A percentile compares a stretch with the other conserved stretches of the same genome.
Conservation (phyloP, 176 grass and related monocot genomes). For the Paspalum notatum region DNA sequence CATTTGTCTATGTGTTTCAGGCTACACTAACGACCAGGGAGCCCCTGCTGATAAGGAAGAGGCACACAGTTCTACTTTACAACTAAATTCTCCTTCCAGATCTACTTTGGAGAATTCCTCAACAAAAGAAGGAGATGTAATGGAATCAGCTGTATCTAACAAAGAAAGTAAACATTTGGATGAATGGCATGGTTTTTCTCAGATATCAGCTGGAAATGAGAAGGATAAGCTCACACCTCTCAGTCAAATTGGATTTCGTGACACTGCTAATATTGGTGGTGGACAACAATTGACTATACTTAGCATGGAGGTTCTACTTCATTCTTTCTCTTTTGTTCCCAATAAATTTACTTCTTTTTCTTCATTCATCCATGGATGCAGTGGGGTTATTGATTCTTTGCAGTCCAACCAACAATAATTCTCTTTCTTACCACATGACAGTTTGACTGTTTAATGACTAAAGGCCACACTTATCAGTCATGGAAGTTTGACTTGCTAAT, state of each 20-base stretch:
- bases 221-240: conserved; percentile 80
- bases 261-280: conserved; percentile 74
- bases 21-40: conserved; percentile 32
- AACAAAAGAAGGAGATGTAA: conserved; percentile 24
- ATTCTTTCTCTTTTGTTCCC: conserved; percentile 29
- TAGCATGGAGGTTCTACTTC: conserved; percentile 71
- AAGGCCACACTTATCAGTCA: conserved; percentile 4
- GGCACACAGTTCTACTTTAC: conserved; percentile 26
- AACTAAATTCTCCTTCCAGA: conserved; percentile 43
- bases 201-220: conserved; percentile 79
- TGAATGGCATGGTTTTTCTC: conserved; percentile 69
- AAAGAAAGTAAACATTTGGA: conserved; percentile 40
- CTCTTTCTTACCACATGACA: conserved; percentile 9
- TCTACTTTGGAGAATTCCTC: conserved; percentile 39
- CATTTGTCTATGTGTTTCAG: conserved; percentile 35
- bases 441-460: conserved; percentile 32
- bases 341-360: conserved; percentile 10
- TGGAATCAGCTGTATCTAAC: conserved; percentile 32
- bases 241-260: conserved; percentile 87
- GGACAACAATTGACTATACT: conserved; percentile 86
- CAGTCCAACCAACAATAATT: conserved; percentile 19
- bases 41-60: conserved; percentile 30
- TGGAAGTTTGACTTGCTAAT: conserved; percentile 11
- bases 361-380: neutral
- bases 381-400: conserved; percentile 11